phyloP scores from a whole-genome alignment of 2,329 filamentous ascomycete genomes.

The Exophiala calicioides region DNA sequence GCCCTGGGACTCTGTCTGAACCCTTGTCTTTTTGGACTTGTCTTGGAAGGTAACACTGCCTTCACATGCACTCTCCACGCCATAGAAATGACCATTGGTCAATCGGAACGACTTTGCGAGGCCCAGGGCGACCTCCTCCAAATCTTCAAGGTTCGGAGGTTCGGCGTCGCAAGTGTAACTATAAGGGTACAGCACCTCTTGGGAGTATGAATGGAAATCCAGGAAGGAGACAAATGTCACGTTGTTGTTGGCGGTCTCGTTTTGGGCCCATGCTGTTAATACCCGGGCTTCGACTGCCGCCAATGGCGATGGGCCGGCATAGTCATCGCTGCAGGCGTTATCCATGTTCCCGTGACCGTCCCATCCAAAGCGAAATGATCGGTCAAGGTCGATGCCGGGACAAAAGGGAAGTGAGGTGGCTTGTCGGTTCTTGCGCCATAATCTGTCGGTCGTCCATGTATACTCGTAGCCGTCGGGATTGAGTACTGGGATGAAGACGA shows the following conservation, averaged over 20 bases:
- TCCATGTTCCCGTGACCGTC: slow-evolving; percentile 64
- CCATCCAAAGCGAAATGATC: slow-evolving; percentile 83
- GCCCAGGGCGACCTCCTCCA: slow-evolving; percentile 85
- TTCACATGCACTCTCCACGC: slow-evolving; percentile 81
- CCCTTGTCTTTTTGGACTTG: slow-evolving; percentile 39
- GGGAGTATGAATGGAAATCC: slow-evolving; percentile 92
- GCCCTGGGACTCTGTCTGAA: slow-evolving; percentile 71
- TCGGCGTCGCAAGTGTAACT: slow-evolving; percentile 75
- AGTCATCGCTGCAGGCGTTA: slow-evolving; percentile 90
- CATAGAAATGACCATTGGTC: slow-evolving; percentile 74
- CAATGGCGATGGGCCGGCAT: slow-evolving; percentile 79
- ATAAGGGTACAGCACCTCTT: slow-evolving; percentile 92
- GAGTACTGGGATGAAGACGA: slow-evolving; percentile 81
- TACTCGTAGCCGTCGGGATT: slow-evolving; percentile 96
- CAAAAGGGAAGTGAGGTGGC: slow-evolving; percentile 80
- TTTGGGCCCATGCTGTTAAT: slow-evolving; percentile 79
- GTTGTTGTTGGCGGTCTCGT: slow-evolving; percentile 70
- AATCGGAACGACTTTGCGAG: slow-evolving; percentile 85
- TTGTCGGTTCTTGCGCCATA: slow-evolving; percentile 95
- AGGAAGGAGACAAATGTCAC: slow-evolving; percentile 80
- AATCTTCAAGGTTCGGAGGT: slow-evolving; percentile 85
- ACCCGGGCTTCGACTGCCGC: slow-evolving; percentile 75
- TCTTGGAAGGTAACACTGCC: slow-evolving; percentile 59
- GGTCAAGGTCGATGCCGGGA: slow-evolving; percentile 84
- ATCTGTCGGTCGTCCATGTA: slow-evolving; percentile 84